phyloP scores from a whole-genome alignment of 2,329 filamentous ascomycete genomes.

The Aspergillus eucalypticola region DNA sequence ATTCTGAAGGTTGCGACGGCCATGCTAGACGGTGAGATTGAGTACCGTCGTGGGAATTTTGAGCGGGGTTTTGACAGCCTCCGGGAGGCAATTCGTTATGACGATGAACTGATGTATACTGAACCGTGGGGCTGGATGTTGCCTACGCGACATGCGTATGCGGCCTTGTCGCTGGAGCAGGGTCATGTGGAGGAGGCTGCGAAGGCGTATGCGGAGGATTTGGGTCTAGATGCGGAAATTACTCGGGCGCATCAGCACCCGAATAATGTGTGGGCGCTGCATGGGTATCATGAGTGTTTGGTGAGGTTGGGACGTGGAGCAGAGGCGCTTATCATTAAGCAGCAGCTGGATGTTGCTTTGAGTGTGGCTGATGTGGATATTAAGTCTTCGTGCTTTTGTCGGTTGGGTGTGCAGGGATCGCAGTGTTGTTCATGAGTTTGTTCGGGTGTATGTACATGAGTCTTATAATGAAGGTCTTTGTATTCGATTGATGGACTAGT shows the following conservation, averaged over 20 bases:
- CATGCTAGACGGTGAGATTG: constrained; percentile 72
- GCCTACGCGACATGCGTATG: constrained; percentile 68
- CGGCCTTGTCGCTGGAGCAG: constrained; percentile 67
- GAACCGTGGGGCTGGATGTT: constrained; percentile 81
- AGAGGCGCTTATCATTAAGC: constrained; percentile 3
- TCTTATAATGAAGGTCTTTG: too few relatives aligned
- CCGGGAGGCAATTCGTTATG: constrained; percentile 56
- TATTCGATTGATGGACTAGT: too few relatives aligned
- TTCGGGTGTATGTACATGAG: too few relatives aligned
- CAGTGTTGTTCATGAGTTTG: too few relatives aligned
- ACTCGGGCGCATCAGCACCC: constrained; percentile 57
- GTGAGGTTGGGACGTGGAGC: not conserved
- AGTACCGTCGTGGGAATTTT: constrained; percentile 58
- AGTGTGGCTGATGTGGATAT: constrained; percentile 1
- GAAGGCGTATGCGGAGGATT: constrained; percentile 60
- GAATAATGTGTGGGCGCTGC: constrained; percentile 4
- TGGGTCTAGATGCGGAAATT: constrained; percentile 58
- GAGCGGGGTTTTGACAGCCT: constrained; percentile 58
- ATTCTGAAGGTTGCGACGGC: constrained; percentile 61
- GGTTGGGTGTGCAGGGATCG: not conserved
- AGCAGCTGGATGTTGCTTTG: not conserved
- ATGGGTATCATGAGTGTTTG: constrained; percentile 6
- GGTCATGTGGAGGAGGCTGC: constrained; percentile 56
- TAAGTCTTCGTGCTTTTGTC: constrained; percentile 3
- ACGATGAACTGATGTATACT: constrained; percentile 66